Evolutionary conservation across 345 rosid genomes (phyloP).

Genomic region (Hibiscus mutabilis): DNA sequence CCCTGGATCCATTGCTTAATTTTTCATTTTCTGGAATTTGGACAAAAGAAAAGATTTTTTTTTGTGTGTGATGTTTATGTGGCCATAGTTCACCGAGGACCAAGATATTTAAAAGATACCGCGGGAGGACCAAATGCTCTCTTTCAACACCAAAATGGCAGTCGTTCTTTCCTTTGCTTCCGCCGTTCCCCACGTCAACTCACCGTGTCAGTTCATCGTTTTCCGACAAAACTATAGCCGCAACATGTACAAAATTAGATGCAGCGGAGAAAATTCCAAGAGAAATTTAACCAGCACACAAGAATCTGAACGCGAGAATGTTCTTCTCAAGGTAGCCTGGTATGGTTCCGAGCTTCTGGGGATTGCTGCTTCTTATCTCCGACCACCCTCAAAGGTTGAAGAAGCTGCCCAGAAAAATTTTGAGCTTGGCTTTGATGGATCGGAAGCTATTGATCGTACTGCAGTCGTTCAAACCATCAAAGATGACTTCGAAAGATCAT

Average conservation of each 20-base stretch:
- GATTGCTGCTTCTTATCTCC: constrained; percentile 72
- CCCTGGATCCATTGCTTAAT: neutral
- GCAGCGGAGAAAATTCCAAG: constrained; percentile 25
- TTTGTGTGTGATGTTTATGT: neutral
- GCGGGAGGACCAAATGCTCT: constrained; percentile 14
- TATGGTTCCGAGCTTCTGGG: constrained; percentile 91
- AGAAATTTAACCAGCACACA: constrained; percentile 24
- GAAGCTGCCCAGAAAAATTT: constrained; percentile 15
- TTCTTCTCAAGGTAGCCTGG: constrained; percentile 80
- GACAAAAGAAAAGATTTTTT: neutral
- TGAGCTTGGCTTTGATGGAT: constrained; percentile 36
- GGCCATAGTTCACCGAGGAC: constrained; percentile 19
- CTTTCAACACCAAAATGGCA: constrained; percentile 31
- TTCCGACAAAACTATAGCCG: constrained; percentile 10
- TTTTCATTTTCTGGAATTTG: neutral
- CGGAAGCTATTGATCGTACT: constrained; percentile 51
- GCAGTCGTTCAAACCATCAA: constrained; percentile 51
- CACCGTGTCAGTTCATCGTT: constrained; percentile 8
- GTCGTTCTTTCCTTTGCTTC: constrained; percentile 28
- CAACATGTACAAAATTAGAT: constrained; percentile 26
- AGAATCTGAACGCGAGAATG: constrained; percentile 52
- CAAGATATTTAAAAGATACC: constrained; percentile 18
- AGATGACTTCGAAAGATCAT: constrained; percentile 68
- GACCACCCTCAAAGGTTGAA: constrained; percentile 24
- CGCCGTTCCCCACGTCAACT: constrained; percentile 21